These are phyloP conservation scores for Chlamydomonas sp. DNA, from an alignment of 139 green algal species.

Conservation along the genomic window DNA sequence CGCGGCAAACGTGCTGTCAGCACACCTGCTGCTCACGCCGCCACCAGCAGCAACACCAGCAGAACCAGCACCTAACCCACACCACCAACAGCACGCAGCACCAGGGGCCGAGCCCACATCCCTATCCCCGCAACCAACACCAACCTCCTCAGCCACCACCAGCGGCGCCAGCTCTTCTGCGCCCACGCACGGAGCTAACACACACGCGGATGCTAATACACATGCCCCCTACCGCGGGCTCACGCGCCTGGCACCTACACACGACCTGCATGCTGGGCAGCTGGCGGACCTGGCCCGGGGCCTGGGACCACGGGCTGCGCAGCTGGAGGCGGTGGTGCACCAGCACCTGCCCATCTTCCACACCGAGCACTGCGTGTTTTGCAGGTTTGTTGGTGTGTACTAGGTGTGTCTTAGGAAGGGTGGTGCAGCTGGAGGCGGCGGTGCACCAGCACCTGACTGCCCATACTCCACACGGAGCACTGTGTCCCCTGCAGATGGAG, in stretches of 20 bases:
- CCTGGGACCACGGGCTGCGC: constrained; percentile 3
- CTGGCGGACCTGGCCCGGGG: constrained; percentile 42
- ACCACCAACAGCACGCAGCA: not conserved
- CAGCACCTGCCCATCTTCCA: constrained; percentile 92
- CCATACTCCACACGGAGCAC: constrained; percentile 89
- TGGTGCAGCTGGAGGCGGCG: constrained; percentile 64
- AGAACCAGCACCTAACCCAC: not conserved
- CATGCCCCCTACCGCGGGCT: constrained; percentile 1
- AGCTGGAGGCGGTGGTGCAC: constrained; percentile 82
- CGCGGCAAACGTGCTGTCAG: constrained; percentile 77
- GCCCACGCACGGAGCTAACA: not conserved
- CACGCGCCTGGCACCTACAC: constrained; percentile 62
- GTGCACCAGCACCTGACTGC: constrained; percentile 85
- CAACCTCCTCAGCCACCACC: not conserved
- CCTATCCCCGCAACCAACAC: not conserved
- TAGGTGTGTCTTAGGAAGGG: not conserved
- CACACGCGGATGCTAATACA: not conserved
- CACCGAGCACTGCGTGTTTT: constrained; percentile 91
- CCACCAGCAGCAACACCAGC: not conserved
- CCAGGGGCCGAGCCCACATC: not conserved
- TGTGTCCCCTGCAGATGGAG: constrained; percentile 71
- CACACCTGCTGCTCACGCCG: constrained; percentile 63
- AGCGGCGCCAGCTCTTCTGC: no score
- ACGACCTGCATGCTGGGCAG: constrained; percentile 86
- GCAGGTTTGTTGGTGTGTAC: constrained; percentile 42